phyloP scores from a whole-genome alignment of 257 asterid genomes.

The Plantago major region DNA sequence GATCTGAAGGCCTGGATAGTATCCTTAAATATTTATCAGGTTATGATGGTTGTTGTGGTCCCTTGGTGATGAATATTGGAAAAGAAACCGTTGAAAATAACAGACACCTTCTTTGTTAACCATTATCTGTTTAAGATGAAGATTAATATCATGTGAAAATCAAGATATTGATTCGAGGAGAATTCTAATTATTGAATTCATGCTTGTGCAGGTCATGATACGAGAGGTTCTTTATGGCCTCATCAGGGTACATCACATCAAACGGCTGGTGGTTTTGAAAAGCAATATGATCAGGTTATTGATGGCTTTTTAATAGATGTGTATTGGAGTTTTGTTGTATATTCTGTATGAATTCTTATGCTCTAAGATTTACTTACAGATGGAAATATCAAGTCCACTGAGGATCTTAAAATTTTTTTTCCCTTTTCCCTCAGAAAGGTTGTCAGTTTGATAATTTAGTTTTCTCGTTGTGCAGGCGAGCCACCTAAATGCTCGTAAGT shows the following conservation, averaged over 20 bases:
- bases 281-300: conserved; percentile 42
- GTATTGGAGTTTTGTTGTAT: no score
- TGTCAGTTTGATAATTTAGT: conserved; percentile 3
- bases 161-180: conserved; percentile 10
- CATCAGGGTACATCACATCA: conserved; percentile 30
- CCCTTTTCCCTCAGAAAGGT: no score
- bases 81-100: conserved; percentile 6
- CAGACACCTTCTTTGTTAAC: not conserved
- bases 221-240: conserved; percentile 36
- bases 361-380: no score
- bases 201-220: conserved; percentile 45
- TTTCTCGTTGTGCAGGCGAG: conserved; percentile 30
- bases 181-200: conserved; percentile 15
- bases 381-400: not conserved
- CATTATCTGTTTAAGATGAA: conserved; percentile 7
- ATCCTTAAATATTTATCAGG: conserved; percentile 10
- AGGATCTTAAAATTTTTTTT: no score
- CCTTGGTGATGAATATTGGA: conserved; percentile 8
- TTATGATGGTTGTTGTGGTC: conserved; percentile 11
- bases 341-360: no score
- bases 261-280: conserved; percentile 27
- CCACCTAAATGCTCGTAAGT: conserved; percentile 27
- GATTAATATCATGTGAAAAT: conserved; percentile 2
- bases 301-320: no score
- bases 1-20: conserved; percentile 1